Evolutionary conservation across 371 early-diverging fungal genomes (phyloP), one percentile per base, ranked within the genome.

Genomic region (Choanephora cucurbitarum): DNA sequence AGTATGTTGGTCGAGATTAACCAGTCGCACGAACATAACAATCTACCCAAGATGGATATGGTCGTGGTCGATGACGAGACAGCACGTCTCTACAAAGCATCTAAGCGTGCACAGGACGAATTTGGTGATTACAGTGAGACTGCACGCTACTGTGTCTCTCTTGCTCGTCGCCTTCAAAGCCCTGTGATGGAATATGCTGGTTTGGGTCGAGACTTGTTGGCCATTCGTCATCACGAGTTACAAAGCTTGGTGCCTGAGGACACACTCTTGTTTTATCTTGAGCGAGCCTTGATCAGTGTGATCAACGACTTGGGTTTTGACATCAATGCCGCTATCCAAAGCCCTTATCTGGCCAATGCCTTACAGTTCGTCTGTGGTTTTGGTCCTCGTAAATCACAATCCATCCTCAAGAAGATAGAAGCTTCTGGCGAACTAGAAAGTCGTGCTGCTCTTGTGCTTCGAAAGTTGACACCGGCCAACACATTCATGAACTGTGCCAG

Each of bases 401-500:
- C 71, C 44, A 69, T 92, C 14, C 55, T 91, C 23, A 81, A 84
- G 52, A 80, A 76, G 23, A 68, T 86, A 28, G 79, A 81, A 55
- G 61, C 70, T 0, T 62, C 58, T 5, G 77, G 77, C 14, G 77
- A 76, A 41, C 70, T 88, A 0, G 84, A 85, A 55, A 73, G 77
- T 34, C 83, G 97, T 60, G 70, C 84, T 42, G 90, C 90, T 5
- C 81, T 96, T 13, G 81, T 97, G 5, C 60, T 79, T 23, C 77
- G 89, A 22, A 73, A 81, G 50, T 57, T 92, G 55, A 74, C 85
- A 55, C 84, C 88, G 3, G 84, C 80, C 70, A 85, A 74, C 34
- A 88, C 96, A 33, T 98, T 96, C 63, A 85, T 92, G 82, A 99
- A 97, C 72, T 93, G 95, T 66, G 90, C 94, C 18, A 87, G 92